Evolutionary conservation across 208 protist genomes (phyloP).

Genomic region (Leishmania lainsoni): DNA sequence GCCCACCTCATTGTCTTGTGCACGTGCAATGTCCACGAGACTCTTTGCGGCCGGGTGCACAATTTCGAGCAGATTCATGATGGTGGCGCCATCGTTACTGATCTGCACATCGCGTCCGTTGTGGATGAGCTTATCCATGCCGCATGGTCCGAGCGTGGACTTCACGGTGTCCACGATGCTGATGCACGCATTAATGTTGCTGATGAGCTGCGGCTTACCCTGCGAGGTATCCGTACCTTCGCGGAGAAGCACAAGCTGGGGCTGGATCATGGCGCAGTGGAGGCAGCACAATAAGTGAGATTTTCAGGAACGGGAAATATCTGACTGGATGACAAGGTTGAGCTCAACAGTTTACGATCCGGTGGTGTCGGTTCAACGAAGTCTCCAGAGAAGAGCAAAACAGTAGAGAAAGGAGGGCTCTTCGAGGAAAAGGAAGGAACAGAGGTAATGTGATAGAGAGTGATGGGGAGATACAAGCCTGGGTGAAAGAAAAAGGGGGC

Average conservation of each 20-base stretch:
- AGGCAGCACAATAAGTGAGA: conserved; percentile 12
- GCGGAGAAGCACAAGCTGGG: conserved; percentile 99
- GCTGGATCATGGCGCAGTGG: conserved; percentile 82
- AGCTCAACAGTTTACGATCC: neutral
- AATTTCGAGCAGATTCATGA: conserved; percentile 99
- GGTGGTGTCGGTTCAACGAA: neutral
- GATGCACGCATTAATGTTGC: conserved; percentile 99
- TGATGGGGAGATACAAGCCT: neutral
- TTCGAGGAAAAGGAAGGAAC: neutral
- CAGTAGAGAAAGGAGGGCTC: neutral
- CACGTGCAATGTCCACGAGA: conserved; percentile 99
- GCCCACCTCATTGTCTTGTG: conserved; percentile 98
- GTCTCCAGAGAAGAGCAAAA: neutral
- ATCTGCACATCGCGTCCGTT: conserved; percentile 96
- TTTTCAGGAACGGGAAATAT: neutral
- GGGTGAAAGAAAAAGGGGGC: neutral
- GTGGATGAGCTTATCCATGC: conserved; percentile 99
- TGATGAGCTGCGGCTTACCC: conserved; percentile 99
- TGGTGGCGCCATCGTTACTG: conserved; percentile 99
- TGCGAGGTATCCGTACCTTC: conserved; percentile 99
- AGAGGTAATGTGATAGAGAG: neutral
- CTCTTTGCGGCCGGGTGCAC: conserved; percentile 99
- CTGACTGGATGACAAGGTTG: neutral
- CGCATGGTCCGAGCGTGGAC: conserved; percentile 98
- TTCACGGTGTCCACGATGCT: conserved; percentile 95